A percentile compares a stretch with the other conserved stretches of the same genome.
phyloP scores from a whole-genome alignment of 2,329 filamentous ascomycete genomes.

The Neonectria sp. region DNA sequence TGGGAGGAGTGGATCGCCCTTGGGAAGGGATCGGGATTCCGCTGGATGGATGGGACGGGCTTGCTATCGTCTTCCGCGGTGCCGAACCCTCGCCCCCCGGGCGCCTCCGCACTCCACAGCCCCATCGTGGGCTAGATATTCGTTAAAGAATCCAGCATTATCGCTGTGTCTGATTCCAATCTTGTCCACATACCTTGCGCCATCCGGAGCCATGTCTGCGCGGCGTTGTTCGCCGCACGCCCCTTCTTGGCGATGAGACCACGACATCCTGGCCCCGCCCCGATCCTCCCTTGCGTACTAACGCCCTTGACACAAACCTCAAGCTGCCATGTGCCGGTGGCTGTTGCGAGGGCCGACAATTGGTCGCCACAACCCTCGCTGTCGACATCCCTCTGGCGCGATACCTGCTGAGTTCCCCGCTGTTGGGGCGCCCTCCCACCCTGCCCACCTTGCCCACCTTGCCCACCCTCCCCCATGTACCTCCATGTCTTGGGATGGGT shows the following conservation, averaged over 20 bases:
- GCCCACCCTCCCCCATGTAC: slow-evolving; percentile 24
- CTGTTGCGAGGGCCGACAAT: slow-evolving; percentile 45
- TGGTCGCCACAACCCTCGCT: slow-evolving; percentile 46
- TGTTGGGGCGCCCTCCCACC: slow-evolving; percentile 45
- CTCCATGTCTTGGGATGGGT: slow-evolving; percentile 47
- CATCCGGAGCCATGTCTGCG: slow-evolving; percentile 40
- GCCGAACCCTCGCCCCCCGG: slow-evolving; percentile 31
- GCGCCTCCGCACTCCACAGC: slow-evolving; percentile 15
- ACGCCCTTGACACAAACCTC: slow-evolving; percentile 54
- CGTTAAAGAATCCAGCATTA: slow-evolving; percentile 49
- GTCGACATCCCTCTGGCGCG: slow-evolving; percentile 48
- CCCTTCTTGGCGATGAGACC: slow-evolving; percentile 48
- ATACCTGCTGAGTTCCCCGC: slow-evolving; percentile 48
- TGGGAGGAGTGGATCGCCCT: slow-evolving; percentile 40
- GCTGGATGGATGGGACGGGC: slow-evolving; percentile 34
- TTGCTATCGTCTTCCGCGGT: slow-evolving; percentile 34
- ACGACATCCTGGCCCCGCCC: slow-evolving; percentile 47
- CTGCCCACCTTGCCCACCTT: slow-evolving; percentile 41
- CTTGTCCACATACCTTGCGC: slow-evolving; percentile 57
- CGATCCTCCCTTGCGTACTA: slow-evolving; percentile 55
- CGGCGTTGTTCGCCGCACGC: slow-evolving; percentile 41
- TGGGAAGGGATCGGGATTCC: slow-evolving; percentile 45
- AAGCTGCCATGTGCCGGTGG: slow-evolving; percentile 55
- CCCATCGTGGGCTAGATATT: slow-evolving; percentile 40
- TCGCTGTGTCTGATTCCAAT: slow-evolving; percentile 58